Base-by-base conservation (phyloP, 1,284 basidiomycete species). In the Ceratobasidium sp. region DNA sequence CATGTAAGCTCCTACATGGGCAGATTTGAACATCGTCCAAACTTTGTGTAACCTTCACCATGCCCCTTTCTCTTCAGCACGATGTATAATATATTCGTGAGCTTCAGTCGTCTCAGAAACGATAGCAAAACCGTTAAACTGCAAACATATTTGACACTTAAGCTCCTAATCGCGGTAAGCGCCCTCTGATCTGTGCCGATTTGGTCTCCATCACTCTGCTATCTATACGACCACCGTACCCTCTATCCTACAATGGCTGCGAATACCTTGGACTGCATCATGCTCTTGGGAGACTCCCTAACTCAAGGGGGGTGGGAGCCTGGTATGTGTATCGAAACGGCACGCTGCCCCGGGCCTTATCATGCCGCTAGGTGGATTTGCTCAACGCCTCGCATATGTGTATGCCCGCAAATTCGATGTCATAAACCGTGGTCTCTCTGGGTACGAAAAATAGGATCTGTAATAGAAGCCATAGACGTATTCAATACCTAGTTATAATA, bases 321-420 rank as follows among this genome's bases (percentile, higher is more conserved):
- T 43, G 83, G 84, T 71, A 43, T 46, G 68, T 41, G 13, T 41
- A 16, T 59, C 77, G 91, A 9, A 24, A 74, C 22, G 71, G 41
- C 16, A 34, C 24, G 13, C 7, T n/a, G 19, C 46, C 22, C 48
- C 11, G 34, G 34, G 34, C 48, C 24, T 19, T 53, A 31, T 24
- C 46, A 41, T 7, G 24, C 34, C 22, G 27, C 24, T 24, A 71
- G 68, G 41, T 41, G 77, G 90, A 9, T 85, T 92, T 76, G 89
- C 87, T 0, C 86, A 89, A 76, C 83, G 84, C 66, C 83, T 94
- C 39, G 83, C 90, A 43, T 83, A 91, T 81, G 86, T 85, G 2
- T 96, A 95, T 81, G 86, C 86, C 46, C 86, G 94, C 74, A 92
- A 90, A 80, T 82, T 94, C 37, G 94, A 96, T 79, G 88, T 96